Evolutionary conservation across 2,329 filamentous ascomycete genomes (phyloP).

Genomic region (Hypoxylon sp.): DNA sequence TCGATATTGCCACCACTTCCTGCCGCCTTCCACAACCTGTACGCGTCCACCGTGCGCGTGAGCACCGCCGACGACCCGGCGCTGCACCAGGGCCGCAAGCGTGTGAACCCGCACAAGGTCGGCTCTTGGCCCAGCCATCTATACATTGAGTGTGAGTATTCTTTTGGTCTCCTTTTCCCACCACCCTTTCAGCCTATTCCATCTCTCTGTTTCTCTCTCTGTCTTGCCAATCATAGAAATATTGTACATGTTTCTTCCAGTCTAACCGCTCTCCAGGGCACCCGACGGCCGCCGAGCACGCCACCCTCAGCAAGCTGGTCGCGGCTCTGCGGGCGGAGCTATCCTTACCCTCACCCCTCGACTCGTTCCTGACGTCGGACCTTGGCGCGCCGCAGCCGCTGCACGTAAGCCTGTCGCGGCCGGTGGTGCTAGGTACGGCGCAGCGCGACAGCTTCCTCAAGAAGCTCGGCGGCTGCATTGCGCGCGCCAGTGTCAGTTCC

Average conservation of each 20-base stretch:
- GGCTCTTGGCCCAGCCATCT: slow-evolving; percentile 95
- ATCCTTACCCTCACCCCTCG: slow-evolving; percentile 54
- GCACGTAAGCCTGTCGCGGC: slow-evolving; percentile 89
- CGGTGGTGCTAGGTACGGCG: slow-evolving; percentile 76
- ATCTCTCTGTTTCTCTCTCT: no score
- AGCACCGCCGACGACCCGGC: slow-evolving; percentile 82
- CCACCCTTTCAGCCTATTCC: no score
- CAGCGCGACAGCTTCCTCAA: slow-evolving; percentile 74
- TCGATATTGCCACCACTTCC: slow-evolving; percentile 74
- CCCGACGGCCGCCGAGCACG: slow-evolving; percentile 51
- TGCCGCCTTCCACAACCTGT: slow-evolving; percentile 83
- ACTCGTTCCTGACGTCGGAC: slow-evolving; percentile 78
- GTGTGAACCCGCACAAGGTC: slow-evolving; percentile 81
- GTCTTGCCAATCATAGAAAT: no score
- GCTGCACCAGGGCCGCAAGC: slow-evolving; percentile 84
- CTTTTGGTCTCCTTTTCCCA: background rate
- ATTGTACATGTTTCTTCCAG: no score
- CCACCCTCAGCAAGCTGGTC: slow-evolving; percentile 55
- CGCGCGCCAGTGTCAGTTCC: slow-evolving; percentile 49
- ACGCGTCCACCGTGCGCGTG: slow-evolving; percentile 80
- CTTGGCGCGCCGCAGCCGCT: slow-evolving; percentile 80
- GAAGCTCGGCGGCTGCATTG: slow-evolving; percentile 52
- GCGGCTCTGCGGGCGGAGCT: slow-evolving; percentile 47
- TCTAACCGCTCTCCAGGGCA: slow-evolving; percentile 38
- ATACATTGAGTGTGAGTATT: slow-evolving; percentile 84